A percentile compares a stretch with the other conserved stretches of the same genome.
Conservation (phyloP, 352 stramenopile species). For the Globisporangium yorkense region DNA sequence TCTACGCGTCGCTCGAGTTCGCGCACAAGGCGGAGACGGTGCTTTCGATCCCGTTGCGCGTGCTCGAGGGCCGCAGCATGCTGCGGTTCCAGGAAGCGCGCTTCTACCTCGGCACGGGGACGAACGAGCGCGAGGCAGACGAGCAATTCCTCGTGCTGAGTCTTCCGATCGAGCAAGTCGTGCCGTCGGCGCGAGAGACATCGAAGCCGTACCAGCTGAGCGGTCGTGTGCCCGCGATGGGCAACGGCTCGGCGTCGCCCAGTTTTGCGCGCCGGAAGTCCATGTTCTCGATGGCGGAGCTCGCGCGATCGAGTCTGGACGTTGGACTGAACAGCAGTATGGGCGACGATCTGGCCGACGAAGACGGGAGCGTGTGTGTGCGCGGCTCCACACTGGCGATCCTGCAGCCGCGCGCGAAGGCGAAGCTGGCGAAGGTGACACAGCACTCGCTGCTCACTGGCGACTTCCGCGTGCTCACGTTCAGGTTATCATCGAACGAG, state of each 20-base stretch:
- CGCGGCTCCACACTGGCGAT: constrained; percentile 55
- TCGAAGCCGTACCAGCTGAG: constrained; percentile 40
- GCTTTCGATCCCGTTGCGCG: constrained; percentile 38
- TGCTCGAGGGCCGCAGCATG: constrained; percentile 48
- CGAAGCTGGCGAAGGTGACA: constrained; percentile 45
- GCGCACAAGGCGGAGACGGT: constrained; percentile 26
- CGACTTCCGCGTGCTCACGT: constrained; percentile 61
- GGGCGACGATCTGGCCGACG: constrained; percentile 20
- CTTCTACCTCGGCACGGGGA: constrained; percentile 37
- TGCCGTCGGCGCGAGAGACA: constrained; percentile 27
- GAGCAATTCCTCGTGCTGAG: constrained; percentile 52
- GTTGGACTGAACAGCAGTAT: constrained; percentile 8
- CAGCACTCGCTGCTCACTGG: constrained; percentile 50
- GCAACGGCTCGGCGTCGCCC: constrained; percentile 71
- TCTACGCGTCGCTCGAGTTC: constrained; percentile 49
- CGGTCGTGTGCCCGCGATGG: constrained; percentile 77
- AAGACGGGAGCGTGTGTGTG: constrained; percentile 32
- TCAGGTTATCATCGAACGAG: constrained; percentile 56
- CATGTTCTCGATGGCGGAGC: constrained; percentile 56
- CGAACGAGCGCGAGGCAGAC: constrained; percentile 18
- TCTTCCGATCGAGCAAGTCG: constrained; percentile 38
- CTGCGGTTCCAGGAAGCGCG: constrained; percentile 57
- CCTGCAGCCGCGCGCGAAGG: constrained; percentile 62
- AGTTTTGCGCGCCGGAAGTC: constrained; percentile 78
- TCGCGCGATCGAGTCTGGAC: constrained; percentile 29